Evolutionary conservation across 768 basidiomycete species (phyloP).

Genomic region (Collybia nuda): DNA sequence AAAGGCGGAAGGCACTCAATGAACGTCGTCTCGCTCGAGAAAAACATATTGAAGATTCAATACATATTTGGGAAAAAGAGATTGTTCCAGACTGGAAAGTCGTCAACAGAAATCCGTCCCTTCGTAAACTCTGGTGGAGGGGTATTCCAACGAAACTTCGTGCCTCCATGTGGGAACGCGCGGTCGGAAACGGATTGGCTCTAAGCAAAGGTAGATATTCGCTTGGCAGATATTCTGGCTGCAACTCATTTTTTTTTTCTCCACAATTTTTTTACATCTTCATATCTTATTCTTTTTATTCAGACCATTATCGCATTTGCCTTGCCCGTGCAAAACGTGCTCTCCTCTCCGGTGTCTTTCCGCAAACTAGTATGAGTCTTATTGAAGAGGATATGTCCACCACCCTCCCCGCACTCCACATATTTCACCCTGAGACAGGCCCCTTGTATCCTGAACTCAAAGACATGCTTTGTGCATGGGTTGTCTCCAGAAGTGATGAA

Average conservation of each 20-base stretch:
- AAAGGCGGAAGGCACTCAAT: conserved; percentile 59
- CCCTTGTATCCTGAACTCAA: conserved; percentile 82
- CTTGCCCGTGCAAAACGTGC: conserved; percentile 74
- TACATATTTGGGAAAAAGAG: conserved; percentile 74
- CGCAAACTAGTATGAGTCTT: conserved; percentile 53
- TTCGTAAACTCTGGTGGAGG: conserved; percentile 83
- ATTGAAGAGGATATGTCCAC: conserved; percentile 75
- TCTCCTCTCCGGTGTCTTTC: conserved; percentile 63
- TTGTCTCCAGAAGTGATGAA: conserved; percentile 81
- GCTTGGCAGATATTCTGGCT: conserved; percentile 6
- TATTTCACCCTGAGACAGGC: conserved; percentile 75
- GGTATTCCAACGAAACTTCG: conserved; percentile 85
- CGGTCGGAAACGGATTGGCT: conserved; percentile 82
- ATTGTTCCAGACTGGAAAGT: conserved; percentile 84
- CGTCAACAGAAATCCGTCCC: conserved; percentile 60
- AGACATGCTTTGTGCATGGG: conserved; percentile 86
- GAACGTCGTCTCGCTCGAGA: conserved; percentile 67
- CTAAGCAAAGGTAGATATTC: conserved; percentile 69
- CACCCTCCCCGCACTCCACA: conserved; percentile 76
- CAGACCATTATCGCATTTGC: conserved; percentile 74
- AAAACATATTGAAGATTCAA: conserved; percentile 64
- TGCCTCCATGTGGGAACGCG: conserved; percentile 79
- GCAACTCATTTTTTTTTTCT: conserved; percentile 8
- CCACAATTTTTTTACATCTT: conserved; percentile 1
- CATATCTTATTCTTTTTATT: conserved; percentile 6